phyloP scores from a whole-genome alignment of 108 stramenopile species.

The Pseudonitzschia delicatissima region DNA sequence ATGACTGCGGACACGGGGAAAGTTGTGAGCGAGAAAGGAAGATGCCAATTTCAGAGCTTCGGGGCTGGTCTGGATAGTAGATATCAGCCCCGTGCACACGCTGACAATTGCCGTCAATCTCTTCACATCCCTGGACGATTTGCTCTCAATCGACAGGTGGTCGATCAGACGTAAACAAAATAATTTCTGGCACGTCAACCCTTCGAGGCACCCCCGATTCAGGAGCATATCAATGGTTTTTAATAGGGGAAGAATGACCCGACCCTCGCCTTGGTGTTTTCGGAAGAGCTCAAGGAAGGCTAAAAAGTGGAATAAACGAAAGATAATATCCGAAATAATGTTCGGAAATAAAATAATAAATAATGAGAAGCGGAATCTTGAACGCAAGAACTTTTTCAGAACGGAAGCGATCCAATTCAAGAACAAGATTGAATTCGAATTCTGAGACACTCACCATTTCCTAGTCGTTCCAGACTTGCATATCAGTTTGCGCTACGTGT shows the following conservation, averaged over 20 bases:
- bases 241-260: slow-evolving; percentile 74
- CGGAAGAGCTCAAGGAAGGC: slow-evolving; percentile 44
- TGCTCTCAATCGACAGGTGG: slow-evolving; percentile 48
- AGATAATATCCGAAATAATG: background rate
- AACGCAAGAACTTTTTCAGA: background rate
- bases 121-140: slow-evolving; percentile 64
- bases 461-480: slow-evolving; percentile 25
- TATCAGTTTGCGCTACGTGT: slow-evolving; percentile 12
- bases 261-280: slow-evolving; percentile 43
- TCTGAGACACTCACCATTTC: slow-evolving; percentile 17
- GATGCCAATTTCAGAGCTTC: slow-evolving; percentile 60
- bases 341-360: slow-evolving; percentile 4
- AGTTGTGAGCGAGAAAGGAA: slow-evolving; percentile 73
- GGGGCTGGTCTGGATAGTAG: background rate
- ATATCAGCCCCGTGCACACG: slow-evolving; percentile 57
- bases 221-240: slow-evolving; percentile 75
- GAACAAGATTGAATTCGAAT: background rate
- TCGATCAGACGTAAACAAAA: slow-evolving; percentile 48
- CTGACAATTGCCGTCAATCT: slow-evolving; percentile 61
- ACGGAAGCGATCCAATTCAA: background rate
- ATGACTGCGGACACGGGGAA: slow-evolving; percentile 84
- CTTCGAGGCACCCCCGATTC: slow-evolving; percentile 64
- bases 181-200: slow-evolving; percentile 28
- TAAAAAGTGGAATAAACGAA: background rate
- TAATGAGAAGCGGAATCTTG: background rate